Conservation (phyloP, 2,329 filamentous ascomycete species). For the Cercospora sp. region DNA sequence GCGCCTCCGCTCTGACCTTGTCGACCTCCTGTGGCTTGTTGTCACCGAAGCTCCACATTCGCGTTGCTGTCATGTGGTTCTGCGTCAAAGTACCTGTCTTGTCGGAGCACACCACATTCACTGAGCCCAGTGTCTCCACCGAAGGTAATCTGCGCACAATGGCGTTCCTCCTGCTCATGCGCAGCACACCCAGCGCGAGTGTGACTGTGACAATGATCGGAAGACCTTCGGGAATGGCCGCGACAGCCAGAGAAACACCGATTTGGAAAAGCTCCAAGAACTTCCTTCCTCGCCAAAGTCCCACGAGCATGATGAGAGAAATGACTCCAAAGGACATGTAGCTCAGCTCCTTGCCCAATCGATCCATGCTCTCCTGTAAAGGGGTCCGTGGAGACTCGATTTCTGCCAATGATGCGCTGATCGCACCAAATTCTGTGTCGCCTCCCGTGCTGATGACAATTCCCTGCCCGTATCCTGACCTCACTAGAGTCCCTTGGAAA, state of each 20-base stretch:
- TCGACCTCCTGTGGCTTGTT: constrained; percentile 57
- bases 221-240: constrained; percentile 91
- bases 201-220: constrained; percentile 99
- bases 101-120: constrained; percentile 99
- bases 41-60: constrained; percentile 88
- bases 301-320: constrained; percentile 85
- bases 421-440: constrained; percentile 92
- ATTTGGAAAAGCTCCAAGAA: constrained; percentile 96
- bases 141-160: constrained; percentile 95
- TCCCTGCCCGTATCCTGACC: constrained; percentile 91
- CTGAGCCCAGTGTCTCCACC: constrained; percentile 95
- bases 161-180: constrained; percentile 93
- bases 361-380: constrained; percentile 93
- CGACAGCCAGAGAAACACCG: constrained; percentile 92
- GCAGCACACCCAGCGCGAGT: constrained; percentile 86
- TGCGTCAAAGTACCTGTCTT: constrained; percentile 96
- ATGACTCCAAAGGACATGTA: constrained; percentile 97
- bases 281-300: constrained; percentile 84
- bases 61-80: constrained; percentile 97
- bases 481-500: constrained; percentile 96
- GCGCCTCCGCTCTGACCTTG: constrained; percentile 53
- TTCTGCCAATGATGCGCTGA: constrained; percentile 88
- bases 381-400: constrained; percentile 95
- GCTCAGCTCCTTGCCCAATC: constrained; percentile 92
- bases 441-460: constrained; percentile 96